phyloP scores from a whole-genome alignment of 2,329 filamentous ascomycete species.

The Botrytis deweyae region DNA sequence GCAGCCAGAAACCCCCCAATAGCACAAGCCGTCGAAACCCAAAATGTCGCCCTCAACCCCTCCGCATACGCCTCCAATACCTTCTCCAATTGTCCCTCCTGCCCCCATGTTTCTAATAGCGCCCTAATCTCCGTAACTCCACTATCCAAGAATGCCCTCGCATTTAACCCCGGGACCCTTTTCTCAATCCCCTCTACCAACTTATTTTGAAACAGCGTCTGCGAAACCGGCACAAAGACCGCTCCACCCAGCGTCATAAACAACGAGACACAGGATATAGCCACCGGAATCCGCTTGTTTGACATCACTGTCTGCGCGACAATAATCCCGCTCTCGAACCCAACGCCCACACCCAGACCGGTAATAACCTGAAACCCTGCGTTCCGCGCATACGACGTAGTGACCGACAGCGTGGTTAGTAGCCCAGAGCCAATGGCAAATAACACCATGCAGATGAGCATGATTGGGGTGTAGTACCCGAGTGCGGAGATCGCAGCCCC shows the following conservation, averaged over 20 bases:
- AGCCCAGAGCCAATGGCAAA: slow-evolving; percentile 44
- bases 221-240: slow-evolving; percentile 61
- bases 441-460: slow-evolving; percentile 44
- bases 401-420: slow-evolving; percentile 44
- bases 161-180: slow-evolving; percentile 46
- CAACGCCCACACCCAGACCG: slow-evolving; percentile 29
- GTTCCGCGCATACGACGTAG: slow-evolving; percentile 49
- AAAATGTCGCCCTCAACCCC: slow-evolving; percentile 53
- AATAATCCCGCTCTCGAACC: slow-evolving; percentile 31
- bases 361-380: slow-evolving; percentile 58
- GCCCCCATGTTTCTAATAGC: slow-evolving; percentile 46
- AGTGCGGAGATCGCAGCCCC: slow-evolving; percentile 42
- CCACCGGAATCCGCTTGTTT: slow-evolving; percentile 51
- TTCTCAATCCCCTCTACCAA: slow-evolving; percentile 52
- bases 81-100: slow-evolving; percentile 43
- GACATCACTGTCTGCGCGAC: slow-evolving; percentile 52
- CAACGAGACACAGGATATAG: slow-evolving; percentile 55
- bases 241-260: slow-evolving; percentile 66
- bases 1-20: slow-evolving; percentile 36
- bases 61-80: slow-evolving; percentile 57
- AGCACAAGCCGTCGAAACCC: slow-evolving; percentile 51
- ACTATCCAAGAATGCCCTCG: slow-evolving; percentile 50
- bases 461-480: slow-evolving; percentile 48
- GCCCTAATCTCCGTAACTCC: slow-evolving; percentile 51
- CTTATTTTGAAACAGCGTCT: slow-evolving; percentile 66